Percentiles rank a stretch among this genome's conserved stretches.
These are phyloP conservation scores for Hypoxylon rubiginosum DNA, from an alignment of 2,329 filamentous ascomycete species.

Conservation along the genomic window DNA sequence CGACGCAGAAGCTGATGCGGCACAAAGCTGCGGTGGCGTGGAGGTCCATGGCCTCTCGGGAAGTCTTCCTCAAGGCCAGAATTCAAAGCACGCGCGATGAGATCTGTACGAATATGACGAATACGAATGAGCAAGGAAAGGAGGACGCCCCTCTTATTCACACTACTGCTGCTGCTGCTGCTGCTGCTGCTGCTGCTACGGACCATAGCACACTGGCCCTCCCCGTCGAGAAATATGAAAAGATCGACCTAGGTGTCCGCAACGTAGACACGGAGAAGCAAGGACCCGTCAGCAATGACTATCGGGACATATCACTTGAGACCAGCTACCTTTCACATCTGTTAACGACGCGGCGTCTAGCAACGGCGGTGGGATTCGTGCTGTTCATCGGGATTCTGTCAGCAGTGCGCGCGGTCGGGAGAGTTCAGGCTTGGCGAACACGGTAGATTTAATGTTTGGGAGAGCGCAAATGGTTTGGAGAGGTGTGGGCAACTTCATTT, in stretches of 20 bases:
- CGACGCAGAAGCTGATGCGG: constrained; percentile 58
- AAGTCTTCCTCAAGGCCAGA: constrained; percentile 4
- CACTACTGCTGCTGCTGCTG: not conserved
- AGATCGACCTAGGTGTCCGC: constrained; percentile 10
- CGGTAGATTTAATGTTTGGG: constrained; percentile 12
- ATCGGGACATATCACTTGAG: constrained; percentile 8
- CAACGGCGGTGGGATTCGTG: constrained; percentile 52
- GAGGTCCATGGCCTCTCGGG: constrained; percentile 53
- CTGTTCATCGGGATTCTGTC: constrained; percentile 44
- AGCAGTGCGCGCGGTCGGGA: constrained; percentile 30
- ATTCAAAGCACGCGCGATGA: constrained; percentile 4
- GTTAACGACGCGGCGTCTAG: constrained; percentile 49
- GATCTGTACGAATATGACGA: not conserved
- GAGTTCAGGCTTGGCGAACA: constrained; percentile 31
- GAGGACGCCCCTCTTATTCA: not conserved
- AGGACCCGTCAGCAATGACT: constrained; percentile 21
- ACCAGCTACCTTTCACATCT: constrained; percentile 29
- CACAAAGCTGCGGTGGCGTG: constrained; percentile 59
- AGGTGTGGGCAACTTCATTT: constrained; percentile 17
- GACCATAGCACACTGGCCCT: not conserved
- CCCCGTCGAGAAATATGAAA: constrained; percentile 11
- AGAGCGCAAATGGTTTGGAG: constrained; percentile 9
- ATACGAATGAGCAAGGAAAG: not conserved
- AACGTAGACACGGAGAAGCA: constrained; percentile 43
- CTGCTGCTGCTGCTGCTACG: not conserved